Base-by-base conservation (phyloP, 202 grass and related monocot species). In the Alloteropsis angusta region DNA sequence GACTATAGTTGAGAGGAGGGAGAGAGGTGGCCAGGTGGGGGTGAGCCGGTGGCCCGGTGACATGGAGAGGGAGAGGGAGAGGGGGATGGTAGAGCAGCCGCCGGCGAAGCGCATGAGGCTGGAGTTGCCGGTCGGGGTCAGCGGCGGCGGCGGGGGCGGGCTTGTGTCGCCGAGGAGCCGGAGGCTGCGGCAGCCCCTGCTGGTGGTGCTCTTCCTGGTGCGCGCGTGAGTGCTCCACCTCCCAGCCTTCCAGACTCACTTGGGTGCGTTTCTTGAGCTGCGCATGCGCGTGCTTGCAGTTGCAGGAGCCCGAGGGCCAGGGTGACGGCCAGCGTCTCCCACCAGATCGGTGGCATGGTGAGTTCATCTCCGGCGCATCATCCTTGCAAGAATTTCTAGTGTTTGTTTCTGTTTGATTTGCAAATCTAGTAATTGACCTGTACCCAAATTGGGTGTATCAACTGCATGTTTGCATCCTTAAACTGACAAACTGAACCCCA, bases 161-260 rank as follows among this genome's bases (percentile, higher is more conserved):
- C 18, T 6, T n/a, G 34, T 11, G 69, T 43, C 52, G 37, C 36
- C 52, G 53, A 55, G 36, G 21, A 26, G 71, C 71, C 71, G 52
- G 71, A 57, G 0, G 53, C 19, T 74, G 35, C 49, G 47, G 30
- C 69, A 62, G 41, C 35, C 18, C 16, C 9, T 62, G 16, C 42
- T 76, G 17, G 42, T 48, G 25, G 0, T 76, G 56, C 74, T 76
- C 17, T 76, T 76, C 74, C 41, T 76, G 3, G 42, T 62, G 57
- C 56, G 74, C 6, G 6, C 34, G 56, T 62, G 41, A 32, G 69
- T 54, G 30, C 69, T 50, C 32, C 1, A 5, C 5, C 10, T 48
- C 15, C 7, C 28, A 15, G 10, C 28, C 28, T 61, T 26, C 28
- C 28, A 30, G 23, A 6, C n/a, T n/a, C 28, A 30, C 22, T 10